Conservation (phyloP, 495 filamentous ascomycete species). For the Aspergillus incahuasiensis region DNA sequence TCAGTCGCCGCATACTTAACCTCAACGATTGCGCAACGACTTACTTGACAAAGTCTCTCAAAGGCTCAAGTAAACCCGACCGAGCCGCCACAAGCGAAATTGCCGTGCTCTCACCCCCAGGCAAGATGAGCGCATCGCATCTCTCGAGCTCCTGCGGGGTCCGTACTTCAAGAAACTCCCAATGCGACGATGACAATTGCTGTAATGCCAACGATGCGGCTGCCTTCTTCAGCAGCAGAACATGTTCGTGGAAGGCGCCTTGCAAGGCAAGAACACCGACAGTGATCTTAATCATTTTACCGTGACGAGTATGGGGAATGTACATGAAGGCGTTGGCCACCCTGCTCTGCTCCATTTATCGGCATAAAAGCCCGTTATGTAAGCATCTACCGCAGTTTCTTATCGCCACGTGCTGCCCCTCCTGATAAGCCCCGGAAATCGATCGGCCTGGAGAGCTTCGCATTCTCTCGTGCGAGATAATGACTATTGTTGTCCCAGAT, state of each 20-base stretch:
- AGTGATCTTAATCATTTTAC: slow-evolving; percentile 44
- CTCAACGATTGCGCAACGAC: slow-evolving; percentile 18
- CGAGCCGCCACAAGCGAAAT: slow-evolving; percentile 85
- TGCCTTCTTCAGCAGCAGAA: slow-evolving; percentile 70
- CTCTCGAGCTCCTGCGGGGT: slow-evolving; percentile 61
- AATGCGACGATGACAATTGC: slow-evolving; percentile 25
- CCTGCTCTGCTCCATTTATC: background rate
- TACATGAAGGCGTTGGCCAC: slow-evolving; percentile 2
- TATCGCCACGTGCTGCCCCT: slow-evolving; percentile 29
- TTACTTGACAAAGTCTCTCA: slow-evolving; percentile 92
- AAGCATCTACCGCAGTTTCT: slow-evolving; percentile 8
- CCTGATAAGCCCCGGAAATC: slow-evolving; percentile 13
- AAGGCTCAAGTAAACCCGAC: slow-evolving; percentile 72
- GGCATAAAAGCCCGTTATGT: slow-evolving; percentile 10
- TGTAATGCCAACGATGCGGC: slow-evolving; percentile 29
- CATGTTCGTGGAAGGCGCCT: slow-evolving; percentile 88
- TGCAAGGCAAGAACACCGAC: slow-evolving; percentile 89
- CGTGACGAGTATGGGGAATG: background rate
- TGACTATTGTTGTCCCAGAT: too few relatives aligned
- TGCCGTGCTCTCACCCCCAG: slow-evolving; percentile 92
- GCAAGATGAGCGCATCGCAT: slow-evolving; percentile 84
- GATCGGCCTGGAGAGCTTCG: background rate
- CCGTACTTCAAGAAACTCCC: slow-evolving; percentile 74
- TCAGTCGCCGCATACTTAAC: slow-evolving; percentile 15
- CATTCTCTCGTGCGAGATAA: background rate